A percentile compares a stretch with the other conserved stretches of the same genome.
Evolutionary conservation across 2,329 filamentous ascomycete genomes (phyloP).

Genomic region (Stagonosporopsis vannaccii): DNA sequence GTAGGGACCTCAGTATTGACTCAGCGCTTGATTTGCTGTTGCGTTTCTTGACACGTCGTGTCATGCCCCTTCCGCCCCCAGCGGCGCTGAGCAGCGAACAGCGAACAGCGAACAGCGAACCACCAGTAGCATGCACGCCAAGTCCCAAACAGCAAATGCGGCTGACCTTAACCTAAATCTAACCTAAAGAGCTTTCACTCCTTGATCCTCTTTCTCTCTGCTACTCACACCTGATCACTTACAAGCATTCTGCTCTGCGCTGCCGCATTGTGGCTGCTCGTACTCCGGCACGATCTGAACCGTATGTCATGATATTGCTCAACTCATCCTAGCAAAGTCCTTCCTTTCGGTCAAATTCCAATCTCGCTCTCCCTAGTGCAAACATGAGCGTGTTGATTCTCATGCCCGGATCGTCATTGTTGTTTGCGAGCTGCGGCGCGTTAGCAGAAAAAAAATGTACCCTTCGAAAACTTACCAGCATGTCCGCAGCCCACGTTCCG

Average conservation of each 20-base stretch:
- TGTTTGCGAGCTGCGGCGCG: neutral
- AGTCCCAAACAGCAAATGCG: neutral
- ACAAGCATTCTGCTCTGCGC: neutral
- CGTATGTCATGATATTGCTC: no score
- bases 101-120: slow-evolving; percentile 13
- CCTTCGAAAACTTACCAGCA: neutral
- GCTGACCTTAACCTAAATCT: neutral
- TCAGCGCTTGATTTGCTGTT: neutral
- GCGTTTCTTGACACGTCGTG: neutral
- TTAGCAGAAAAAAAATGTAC: neutral
- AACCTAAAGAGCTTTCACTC: neutral
- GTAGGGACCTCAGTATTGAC: no score
- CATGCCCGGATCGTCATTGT: slow-evolving; percentile 3
- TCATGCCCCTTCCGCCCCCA: neutral
- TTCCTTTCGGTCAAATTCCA: slow-evolving; percentile 6
- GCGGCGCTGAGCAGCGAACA: slow-evolving; percentile 1
- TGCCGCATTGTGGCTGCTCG: no score
- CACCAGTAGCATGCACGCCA: neutral
- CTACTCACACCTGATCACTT: neutral
- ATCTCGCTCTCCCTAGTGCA: neutral
- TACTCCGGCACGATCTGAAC: no score
- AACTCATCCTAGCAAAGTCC: slow-evolving; percentile 1
- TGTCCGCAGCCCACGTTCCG: neutral
- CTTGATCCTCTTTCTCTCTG: neutral
- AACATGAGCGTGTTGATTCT: slow-evolving; percentile 7